These are phyloP conservation scores for Termitomyces sp. DNA, from an alignment of 768 basidiomycete genomes.

Conservation along the genomic window DNA sequence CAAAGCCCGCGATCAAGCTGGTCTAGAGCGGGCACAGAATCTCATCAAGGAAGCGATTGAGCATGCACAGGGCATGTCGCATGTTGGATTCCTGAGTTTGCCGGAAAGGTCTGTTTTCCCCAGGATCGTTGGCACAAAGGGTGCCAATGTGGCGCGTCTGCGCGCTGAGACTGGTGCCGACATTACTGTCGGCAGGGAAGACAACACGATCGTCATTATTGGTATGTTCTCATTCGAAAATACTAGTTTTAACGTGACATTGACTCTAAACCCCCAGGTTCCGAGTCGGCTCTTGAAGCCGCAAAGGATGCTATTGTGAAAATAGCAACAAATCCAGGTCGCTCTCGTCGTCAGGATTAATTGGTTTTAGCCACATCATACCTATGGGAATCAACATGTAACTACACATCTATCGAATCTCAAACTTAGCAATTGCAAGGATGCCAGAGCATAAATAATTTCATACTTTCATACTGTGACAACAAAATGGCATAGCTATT, in stretches of 20 bases:
- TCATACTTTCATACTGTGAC: background rate
- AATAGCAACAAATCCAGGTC: conserved; percentile 39
- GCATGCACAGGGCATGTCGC: conserved; percentile 65
- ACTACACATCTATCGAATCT: background rate
- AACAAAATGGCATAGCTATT: background rate
- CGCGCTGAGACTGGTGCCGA: conserved; percentile 88
- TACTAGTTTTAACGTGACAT: background rate
- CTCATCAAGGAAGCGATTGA: conserved; percentile 64
- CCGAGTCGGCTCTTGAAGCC: conserved; percentile 58
- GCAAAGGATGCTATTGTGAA: conserved; percentile 75
- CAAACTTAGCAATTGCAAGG: background rate
- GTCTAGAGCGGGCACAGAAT: conserved; percentile 70
- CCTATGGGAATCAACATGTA: background rate
- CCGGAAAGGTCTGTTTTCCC: conserved; percentile 84
- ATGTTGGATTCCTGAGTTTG: conserved; percentile 82
- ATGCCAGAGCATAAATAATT: background rate
- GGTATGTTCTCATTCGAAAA: conserved; percentile 41
- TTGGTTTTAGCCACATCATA: background rate
- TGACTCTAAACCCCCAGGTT: conserved; percentile 37
- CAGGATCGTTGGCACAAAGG: conserved; percentile 88
- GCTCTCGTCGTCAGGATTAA: conserved; percentile 33
- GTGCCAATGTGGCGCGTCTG: conserved; percentile 83
- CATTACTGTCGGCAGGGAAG: conserved; percentile 86
- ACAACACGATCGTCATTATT: conserved; percentile 79
- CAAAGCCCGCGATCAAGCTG: conserved; percentile 71